Percentiles rank a stretch among this genome's conserved stretches.
Evolutionary conservation across 768 basidiomycete species (phyloP).

Genomic region (Candolleomyces eurysporus): DNA sequence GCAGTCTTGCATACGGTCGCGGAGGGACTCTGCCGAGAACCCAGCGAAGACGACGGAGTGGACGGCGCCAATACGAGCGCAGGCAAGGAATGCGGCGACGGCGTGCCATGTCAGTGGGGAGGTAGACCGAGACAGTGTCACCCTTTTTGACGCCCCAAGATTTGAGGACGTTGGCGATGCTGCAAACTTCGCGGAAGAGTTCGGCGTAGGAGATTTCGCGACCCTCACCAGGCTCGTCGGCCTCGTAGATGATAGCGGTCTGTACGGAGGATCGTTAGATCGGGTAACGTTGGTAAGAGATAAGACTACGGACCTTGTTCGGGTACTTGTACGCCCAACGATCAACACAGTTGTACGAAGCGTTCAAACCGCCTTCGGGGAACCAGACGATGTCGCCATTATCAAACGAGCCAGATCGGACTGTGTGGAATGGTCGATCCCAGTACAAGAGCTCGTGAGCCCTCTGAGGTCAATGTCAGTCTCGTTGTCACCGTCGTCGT

Average conservation of each 20-base stretch:
- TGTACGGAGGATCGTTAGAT: conserved; percentile 24
- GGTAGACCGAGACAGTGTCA: conserved; percentile 89
- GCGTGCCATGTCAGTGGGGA: conserved; percentile 97
- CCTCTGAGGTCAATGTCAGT: conserved; percentile 34
- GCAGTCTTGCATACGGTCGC: conserved; percentile 91
- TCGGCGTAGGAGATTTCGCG: conserved; percentile 75
- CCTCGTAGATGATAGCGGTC: conserved; percentile 98
- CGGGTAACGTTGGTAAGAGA: background rate
- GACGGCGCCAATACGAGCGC: conserved; percentile 93
- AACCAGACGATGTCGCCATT: conserved; percentile 94
- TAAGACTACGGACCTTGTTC: conserved; percentile 51
- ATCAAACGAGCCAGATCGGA: conserved; percentile 78
- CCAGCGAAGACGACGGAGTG: conserved; percentile 98
- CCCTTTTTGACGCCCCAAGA: conserved; percentile 90
- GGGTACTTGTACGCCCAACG: conserved; percentile 92
- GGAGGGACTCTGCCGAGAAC: conserved; percentile 91
- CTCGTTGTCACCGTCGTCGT: background rate
- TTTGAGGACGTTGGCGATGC: conserved; percentile 90
- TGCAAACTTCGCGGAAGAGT: conserved; percentile 86
- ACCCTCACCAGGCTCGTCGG: conserved; percentile 87
- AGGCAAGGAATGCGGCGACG: conserved; percentile 95
- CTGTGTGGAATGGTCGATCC: conserved; percentile 88
- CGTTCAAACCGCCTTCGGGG: conserved; percentile 91
- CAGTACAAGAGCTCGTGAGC: conserved; percentile 80
- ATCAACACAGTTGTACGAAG: conserved; percentile 97